Evolutionary conservation across 108 stramenopile genomes (phyloP).

Genomic region (Cyclostephanos invisitatus): DNA sequence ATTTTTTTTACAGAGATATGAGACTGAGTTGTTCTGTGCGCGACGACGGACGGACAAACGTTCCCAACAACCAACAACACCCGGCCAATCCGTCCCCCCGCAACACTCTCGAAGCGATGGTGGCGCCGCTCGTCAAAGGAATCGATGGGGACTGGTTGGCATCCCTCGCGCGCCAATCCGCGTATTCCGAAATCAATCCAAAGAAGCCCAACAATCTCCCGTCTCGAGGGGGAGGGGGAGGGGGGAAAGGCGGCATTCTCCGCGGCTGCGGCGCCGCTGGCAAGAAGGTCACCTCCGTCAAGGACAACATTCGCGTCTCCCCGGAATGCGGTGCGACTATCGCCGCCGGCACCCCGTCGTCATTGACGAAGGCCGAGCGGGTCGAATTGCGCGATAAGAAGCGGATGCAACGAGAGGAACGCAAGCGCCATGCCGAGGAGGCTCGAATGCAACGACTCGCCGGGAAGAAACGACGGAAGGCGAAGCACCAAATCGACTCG

Average conservation of each 20-base stretch:
- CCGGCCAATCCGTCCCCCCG: background rate
- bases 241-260: background rate
- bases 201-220: background rate
- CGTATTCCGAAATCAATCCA: constrained; percentile 13
- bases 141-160: constrained; percentile 26
- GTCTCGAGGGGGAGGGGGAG: constrained; percentile 3
- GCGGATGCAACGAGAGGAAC: constrained; percentile 20
- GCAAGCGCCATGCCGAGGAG: constrained; percentile 28
- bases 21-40: background rate
- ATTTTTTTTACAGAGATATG: background rate
- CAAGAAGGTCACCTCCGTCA: background rate
- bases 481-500: too few relatives aligned
- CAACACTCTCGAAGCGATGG: background rate
- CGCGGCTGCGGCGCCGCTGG: constrained; percentile 8
- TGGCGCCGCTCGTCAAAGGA: background rate
- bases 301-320: constrained; percentile 2
- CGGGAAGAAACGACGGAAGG: background rate
- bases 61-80: too few relatives aligned
- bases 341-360: background rate
- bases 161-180: constrained; percentile 27
- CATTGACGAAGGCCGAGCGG: constrained; percentile 23
- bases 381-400: constrained; percentile 33
- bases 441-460: constrained; percentile 6
- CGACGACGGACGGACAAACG: too few relatives aligned
- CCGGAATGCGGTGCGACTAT: background rate